phyloP scores from a whole-genome alignment of 176 grass and related monocot genomes.

The Hordeum vulgare region MorexV3_pseudomolecules_assembly NC_058522.1:10993677-10994176 shows the following conservation, averaged over 20 bases:
- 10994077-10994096: constrained; percentile 53
- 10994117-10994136: constrained; percentile 23
- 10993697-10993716: constrained; percentile 71
- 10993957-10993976: constrained; percentile 74
- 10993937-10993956: constrained; percentile 54
- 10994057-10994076: constrained; percentile 67
- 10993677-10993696: constrained; percentile 95
- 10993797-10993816: too few relatives aligned
- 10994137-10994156: neutral
- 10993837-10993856: neutral
- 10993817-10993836: too few relatives aligned
- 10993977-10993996: constrained; percentile 84
- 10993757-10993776: neutral
- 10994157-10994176: too few relatives aligned
- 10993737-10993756: constrained; percentile 18
- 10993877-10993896: neutral
- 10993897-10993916: constrained; percentile 39
- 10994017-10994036: constrained; percentile 66
- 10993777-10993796: neutral
- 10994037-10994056: constrained; percentile 71
- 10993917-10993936: constrained; percentile 62
- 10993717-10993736: constrained; percentile 83
- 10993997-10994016: constrained; percentile 40
- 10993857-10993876: too few relatives aligned
- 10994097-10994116: constrained; percentile 19